Evolutionary conservation across 495 filamentous ascomycete genomes (phyloP), one percentile per base, ranked within the genome.

Genomic region (Oidiodendron maius): DNA sequence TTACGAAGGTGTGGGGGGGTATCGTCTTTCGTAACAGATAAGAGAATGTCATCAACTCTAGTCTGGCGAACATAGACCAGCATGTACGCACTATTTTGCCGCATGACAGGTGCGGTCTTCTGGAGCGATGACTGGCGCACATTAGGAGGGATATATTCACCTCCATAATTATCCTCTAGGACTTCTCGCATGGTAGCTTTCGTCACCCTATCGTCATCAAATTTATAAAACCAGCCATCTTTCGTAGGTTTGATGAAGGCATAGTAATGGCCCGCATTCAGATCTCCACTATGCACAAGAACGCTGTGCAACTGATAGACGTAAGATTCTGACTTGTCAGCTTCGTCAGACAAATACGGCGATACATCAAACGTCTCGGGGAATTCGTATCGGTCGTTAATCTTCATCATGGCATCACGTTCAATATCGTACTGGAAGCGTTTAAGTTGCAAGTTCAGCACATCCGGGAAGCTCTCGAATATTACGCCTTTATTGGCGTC

Each of bases 241-340:
- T 93, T 91, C 49, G 81, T 79, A 0, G 94, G 93, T 63, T 94
- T 96, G 52, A 99, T 63, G 66, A 95, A 99, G 1, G 93, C 93
- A 63, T 97, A 99, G 67, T 99, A 99, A 64, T 99, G 93, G n/a
- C 93, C 93, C 11, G 94, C 91, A 64, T 97, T 96, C 32, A 96
- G 75, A 58, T 96, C 93, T 40, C 93, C 93, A 53, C 89, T 96
- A 60, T 99, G 93, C 3, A 99, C 93, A 39, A 99, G 70, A 10
- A 99, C 93, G 52, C 93, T 91, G 61, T 97, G 93, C 15, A 99
- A 70, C 60, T 95, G 80, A 64, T 97, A 99, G 42, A 81, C 70
- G 77, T 89, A 96, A 1, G 91, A 74, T 60, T 96, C 90, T 8
- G 86, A 91, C 58, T 71, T 84, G 58, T 97, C 93, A 10, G 90